Evolutionary conservation across 1,284 basidiomycete genomes (phyloP), one percentile per base, ranked within the genome.

Genomic region (Ganoderma meredithae): DNA sequence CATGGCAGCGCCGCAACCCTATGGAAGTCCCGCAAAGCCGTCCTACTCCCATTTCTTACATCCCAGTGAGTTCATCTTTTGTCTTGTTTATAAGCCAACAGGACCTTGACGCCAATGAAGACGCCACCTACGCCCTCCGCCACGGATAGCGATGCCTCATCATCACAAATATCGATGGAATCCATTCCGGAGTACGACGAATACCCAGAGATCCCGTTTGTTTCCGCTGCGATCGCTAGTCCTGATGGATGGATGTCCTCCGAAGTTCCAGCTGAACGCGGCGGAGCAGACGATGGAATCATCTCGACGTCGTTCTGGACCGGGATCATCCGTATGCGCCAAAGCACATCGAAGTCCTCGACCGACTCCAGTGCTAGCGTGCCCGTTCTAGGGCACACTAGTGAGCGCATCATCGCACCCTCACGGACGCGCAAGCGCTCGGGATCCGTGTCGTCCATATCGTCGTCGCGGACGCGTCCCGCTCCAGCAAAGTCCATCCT

Each of bases 401-500:
- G 55, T 52, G 73, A 73, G 44, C 73, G 74, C 49, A 27, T 67
- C n/a, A 15, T 76, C 31, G 60, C 68, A 49, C 75, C 75, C 19
- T 43, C 69, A 39, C 70, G 78, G 19, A 69, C 73, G 31, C 68
- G 78, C 52, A 73, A 75, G 47, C 77, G 77, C 40, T 72, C 77
- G 41, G 68, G 72, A 7, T 80, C 79, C 17, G 67, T 77, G 13
- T 76, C 76, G 19, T 79, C 77, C 44, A 78, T 75, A 15, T 71
- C 76, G 40, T 77, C 76, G 47, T 78, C 76, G n/a, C 74, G 75
- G 15, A 75, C 75, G 41, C 71, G 74, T 62, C 77, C 77, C 40
- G 73, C 76, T 1, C 78, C 78, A 3, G 77, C 77, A n/a, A 77
- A 76, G 69, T 78, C 77, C 19, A 79, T 78, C 59, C 73, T 79